phyloP scores from a whole-genome alignment of 208 protist genomes.

The Crithidia mellificae region DNA sequence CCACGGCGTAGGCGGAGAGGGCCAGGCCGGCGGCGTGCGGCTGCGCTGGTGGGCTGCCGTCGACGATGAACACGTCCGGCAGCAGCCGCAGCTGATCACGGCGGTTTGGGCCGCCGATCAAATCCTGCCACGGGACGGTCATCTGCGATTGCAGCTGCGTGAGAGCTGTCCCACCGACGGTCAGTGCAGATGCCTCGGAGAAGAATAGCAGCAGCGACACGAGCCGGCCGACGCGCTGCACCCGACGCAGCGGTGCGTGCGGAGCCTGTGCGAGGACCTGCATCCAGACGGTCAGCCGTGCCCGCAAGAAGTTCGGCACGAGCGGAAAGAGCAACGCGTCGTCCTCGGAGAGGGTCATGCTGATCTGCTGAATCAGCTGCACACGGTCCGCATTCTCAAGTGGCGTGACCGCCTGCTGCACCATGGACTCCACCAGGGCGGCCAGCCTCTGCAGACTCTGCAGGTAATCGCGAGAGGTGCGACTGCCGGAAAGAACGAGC shows the following conservation, averaged over 20 bases:
- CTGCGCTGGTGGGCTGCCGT: background rate
- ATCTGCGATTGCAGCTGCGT: conserved; percentile 28
- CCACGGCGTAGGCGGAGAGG: conserved; percentile 23
- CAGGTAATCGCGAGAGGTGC: conserved; percentile 57
- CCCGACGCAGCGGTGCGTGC: conserved; percentile 32
- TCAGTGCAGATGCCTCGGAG: conserved; percentile 36
- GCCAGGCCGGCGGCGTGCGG: background rate
- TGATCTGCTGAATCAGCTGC: conserved; percentile 42
- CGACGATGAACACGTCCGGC: conserved; percentile 9
- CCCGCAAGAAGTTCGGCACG: conserved; percentile 47
- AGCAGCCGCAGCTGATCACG: conserved; percentile 32
- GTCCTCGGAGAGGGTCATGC: conserved; percentile 46
- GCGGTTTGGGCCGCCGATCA: conserved; percentile 33
- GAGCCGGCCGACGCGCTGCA: conserved; percentile 43
- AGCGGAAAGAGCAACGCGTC: conserved; percentile 56
- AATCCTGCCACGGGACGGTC: conserved; percentile 37
- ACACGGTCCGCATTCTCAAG: conserved; percentile 28
- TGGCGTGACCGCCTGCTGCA: conserved; percentile 15
- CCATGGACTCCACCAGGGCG: conserved; percentile 15
- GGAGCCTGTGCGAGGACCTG: conserved; percentile 36
- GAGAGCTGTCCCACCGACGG: conserved; percentile 30
- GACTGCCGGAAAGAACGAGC: conserved; percentile 40
- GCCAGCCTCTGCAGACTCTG: conserved; percentile 35
- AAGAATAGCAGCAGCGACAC: conserved; percentile 62
- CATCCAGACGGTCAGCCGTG: conserved; percentile 41